Percentiles rank a stretch among this genome's conserved stretches.
Conservation (phyloP, 805 yeast genomes). For the Wickerhamiella nectarea region DNA sequence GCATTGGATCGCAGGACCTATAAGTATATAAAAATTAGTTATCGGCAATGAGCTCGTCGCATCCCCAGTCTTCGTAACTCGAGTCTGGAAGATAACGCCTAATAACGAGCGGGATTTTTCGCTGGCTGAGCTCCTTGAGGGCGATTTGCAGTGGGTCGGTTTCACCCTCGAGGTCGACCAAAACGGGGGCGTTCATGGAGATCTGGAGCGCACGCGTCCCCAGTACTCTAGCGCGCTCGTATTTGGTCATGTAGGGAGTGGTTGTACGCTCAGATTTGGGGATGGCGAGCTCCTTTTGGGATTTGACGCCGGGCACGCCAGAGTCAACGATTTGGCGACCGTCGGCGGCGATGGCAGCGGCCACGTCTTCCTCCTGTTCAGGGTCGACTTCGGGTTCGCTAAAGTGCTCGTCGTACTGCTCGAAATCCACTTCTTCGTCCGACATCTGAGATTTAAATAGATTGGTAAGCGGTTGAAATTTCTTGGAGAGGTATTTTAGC, state of each 20-base stretch:
- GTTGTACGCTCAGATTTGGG: slow-evolving; percentile 82
- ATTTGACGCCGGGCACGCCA: slow-evolving; percentile 44
- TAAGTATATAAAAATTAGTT: slow-evolving; percentile 27
- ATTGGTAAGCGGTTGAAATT: neutral
- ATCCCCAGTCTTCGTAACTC: slow-evolving; percentile 96
- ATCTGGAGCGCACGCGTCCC: slow-evolving; percentile 97
- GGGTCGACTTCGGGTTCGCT: slow-evolving; percentile 50
- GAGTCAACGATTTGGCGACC: slow-evolving; percentile 64
- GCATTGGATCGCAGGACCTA: neutral
- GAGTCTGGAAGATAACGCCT: slow-evolving; percentile 97
- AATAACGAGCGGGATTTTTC: slow-evolving; percentile 87
- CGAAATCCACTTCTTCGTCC: slow-evolving; percentile 43
- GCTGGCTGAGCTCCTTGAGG: slow-evolving; percentile 88
- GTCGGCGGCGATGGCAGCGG: slow-evolving; percentile 44
- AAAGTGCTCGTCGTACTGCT: slow-evolving; percentile 53
- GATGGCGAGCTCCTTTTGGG: slow-evolving; percentile 70
- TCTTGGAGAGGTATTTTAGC: neutral
- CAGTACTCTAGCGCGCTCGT: slow-evolving; percentile 92
- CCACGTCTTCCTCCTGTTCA: slow-evolving; percentile 32
- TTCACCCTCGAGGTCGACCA: slow-evolving; percentile 97
- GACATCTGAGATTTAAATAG: slow-evolving; percentile 23
- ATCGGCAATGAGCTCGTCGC: slow-evolving; percentile 92
- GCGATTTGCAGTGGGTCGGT: slow-evolving; percentile 98
- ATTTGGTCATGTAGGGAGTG: slow-evolving; percentile 98
- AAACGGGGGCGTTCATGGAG: slow-evolving; percentile 95